Percentiles rank a stretch among this genome's conserved stretches.
These are phyloP conservation scores for Hypoxylon sp. DNA, from an alignment of 2,329 filamentous ascomycete genomes.

Conservation along the genomic window DNA sequence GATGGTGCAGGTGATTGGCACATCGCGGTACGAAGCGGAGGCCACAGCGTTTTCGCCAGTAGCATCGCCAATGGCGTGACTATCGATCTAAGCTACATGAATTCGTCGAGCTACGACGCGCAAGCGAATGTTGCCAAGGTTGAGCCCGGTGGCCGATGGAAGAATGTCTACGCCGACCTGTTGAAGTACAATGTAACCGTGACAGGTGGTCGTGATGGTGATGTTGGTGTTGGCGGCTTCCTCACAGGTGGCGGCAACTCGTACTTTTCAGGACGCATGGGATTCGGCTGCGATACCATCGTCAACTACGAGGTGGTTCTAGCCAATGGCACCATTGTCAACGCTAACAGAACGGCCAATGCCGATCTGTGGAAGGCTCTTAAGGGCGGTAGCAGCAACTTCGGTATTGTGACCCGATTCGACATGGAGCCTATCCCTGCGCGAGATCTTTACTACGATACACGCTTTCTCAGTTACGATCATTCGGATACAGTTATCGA, in stretches of 20 bases:
- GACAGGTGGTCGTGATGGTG: constrained; percentile 43
- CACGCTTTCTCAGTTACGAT: constrained; percentile 26
- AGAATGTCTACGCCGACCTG: constrained; percentile 40
- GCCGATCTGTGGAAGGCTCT: constrained; percentile 56
- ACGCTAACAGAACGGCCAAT: constrained; percentile 50
- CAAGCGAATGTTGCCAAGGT: constrained; percentile 47
- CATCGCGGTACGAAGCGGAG: constrained; percentile 61
- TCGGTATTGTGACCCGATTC: constrained; percentile 53
- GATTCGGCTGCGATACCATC: constrained; percentile 53
- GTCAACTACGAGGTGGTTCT: constrained; percentile 55
- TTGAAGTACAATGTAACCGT: constrained; percentile 37
- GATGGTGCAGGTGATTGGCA: constrained; percentile 43
- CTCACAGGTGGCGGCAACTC: constrained; percentile 43
- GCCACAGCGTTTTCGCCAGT: constrained; percentile 55
- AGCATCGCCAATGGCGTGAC: constrained; percentile 55
- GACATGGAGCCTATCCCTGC: constrained; percentile 46
- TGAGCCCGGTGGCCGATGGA: constrained; percentile 45
- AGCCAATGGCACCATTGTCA: constrained; percentile 52
- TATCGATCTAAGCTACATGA: constrained; percentile 53
- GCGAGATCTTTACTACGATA: constrained; percentile 36
- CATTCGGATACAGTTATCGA: constrained; percentile 37
- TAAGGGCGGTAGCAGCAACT: constrained; percentile 58
- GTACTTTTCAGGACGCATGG: constrained; percentile 39
- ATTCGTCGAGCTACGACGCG: constrained; percentile 45
- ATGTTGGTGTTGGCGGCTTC: constrained; percentile 47